phyloP scores from a whole-genome alignment of 2,329 filamentous ascomycete species.

The Colletotrichum lupini region DNA sequence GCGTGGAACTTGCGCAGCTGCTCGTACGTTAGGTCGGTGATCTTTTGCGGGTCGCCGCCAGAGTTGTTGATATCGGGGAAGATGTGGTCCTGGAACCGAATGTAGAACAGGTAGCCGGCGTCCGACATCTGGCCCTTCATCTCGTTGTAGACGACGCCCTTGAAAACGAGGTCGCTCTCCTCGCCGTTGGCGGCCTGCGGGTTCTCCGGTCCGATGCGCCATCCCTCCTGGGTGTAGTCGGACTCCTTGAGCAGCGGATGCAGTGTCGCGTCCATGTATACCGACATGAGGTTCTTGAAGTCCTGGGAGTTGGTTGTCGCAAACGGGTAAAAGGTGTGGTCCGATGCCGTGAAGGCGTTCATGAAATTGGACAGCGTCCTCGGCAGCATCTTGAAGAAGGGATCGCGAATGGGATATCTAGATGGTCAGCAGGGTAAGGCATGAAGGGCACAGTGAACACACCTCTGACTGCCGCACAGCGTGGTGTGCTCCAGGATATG shows the following conservation, averaged over 20 bases:
- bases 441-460: conserved; percentile 41
- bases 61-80: conserved; percentile 97
- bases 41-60: conserved; percentile 94
- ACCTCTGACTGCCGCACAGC: conserved; percentile 94
- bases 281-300: conserved; percentile 94
- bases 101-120: conserved; percentile 95
- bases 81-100: conserved; percentile 93
- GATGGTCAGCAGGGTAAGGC: background rate
- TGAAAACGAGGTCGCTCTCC: conserved; percentile 85
- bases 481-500: conserved; percentile 99
- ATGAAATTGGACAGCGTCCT: conserved; percentile 99
- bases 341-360: conserved; percentile 97
- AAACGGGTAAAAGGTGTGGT: conserved; percentile 98
- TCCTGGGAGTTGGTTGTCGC: conserved; percentile 96
- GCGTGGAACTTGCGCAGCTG: conserved; percentile 90
- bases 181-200: conserved; percentile 67
- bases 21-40: conserved; percentile 93
- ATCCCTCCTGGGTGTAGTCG: conserved; percentile 96
- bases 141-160: conserved; percentile 98
- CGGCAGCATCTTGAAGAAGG: conserved; percentile 99
- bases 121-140: conserved; percentile 99
- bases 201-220: conserved; percentile 95
- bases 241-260: conserved; percentile 89
- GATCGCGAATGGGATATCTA: conserved; percentile 96
- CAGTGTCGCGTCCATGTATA: conserved; percentile 95